Base-by-base conservation (phyloP, 305 asterid species). In the Fraxinus xanthoxyloides region DNA sequence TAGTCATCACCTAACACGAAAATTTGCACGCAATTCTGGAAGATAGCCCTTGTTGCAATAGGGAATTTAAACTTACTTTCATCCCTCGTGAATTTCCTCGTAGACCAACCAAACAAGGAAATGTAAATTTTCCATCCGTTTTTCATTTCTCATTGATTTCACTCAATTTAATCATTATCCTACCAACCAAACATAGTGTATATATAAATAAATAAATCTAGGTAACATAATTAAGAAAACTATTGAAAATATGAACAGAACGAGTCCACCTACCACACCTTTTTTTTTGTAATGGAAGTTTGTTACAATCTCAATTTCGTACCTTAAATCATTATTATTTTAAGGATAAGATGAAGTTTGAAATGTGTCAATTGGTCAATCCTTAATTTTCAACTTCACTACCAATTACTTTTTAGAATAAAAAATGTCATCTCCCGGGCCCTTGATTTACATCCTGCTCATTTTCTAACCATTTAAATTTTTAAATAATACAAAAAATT, bases 341-440 rank as follows among this genome's bases (percentile, higher is more conserved):
- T 78, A 78, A 78, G 38, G 81, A 74, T 75, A 23, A 82, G 56
- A 26, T 76, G 56, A 70, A 77, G 69, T 34, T 82, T 82, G 85
- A 78, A 85, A 38, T 78, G 46, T 84, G 79, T 81, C 59, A 59
- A 73, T 23, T 75, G 82, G 87, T 87, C 88, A 82, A 86, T 54
- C 40, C 61, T 35, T 48, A 69, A 54, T 56, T 80, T 85, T 83
- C 80, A 77, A 82, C 77, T 82, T 83, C 78, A 88, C 87, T 82
- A 61, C 56, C 79, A 79, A 80, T 86, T 78, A 86, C 87, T 89
- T 89, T 83, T 80, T 10, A 65, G 35, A 26, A 65, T 8, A 13
- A 87, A 85, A 82, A 67, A 76, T 65, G 82, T 70, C 63, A 75
- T 12, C 83, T 21, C n/a, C 48, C 40, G 74, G 75, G 32, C 75